Percentiles rank a stretch among this genome's conserved stretches.
phyloP scores from a whole-genome alignment of 2,329 filamentous ascomycete species.

The Fusarium pseudonygamai region DNA sequence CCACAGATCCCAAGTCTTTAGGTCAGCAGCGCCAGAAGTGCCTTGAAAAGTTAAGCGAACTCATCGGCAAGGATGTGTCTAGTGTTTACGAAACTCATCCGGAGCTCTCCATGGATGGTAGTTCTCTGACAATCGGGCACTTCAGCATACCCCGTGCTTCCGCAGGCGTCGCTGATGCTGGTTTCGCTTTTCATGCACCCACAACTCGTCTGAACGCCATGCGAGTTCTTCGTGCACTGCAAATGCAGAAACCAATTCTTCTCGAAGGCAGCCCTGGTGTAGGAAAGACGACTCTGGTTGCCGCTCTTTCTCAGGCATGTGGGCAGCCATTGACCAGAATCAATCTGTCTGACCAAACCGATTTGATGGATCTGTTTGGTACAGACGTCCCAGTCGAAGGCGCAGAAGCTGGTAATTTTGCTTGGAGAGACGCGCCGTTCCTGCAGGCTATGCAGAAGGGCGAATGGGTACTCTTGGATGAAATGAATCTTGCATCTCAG shows the following conservation, averaged over 20 bases:
- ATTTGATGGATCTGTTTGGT: constrained; percentile 96
- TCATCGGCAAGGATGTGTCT: constrained; percentile 71
- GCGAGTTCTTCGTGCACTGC: constrained; percentile 87
- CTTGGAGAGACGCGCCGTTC: constrained; percentile 96
- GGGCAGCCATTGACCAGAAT: constrained; percentile 89
- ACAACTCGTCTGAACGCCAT: constrained; percentile 92
- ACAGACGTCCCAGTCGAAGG: constrained; percentile 96
- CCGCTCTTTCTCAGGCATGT: constrained; percentile 81
- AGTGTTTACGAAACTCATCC: constrained; percentile 72
- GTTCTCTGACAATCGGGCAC: constrained; percentile 72
- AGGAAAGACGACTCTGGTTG: constrained; percentile 93
- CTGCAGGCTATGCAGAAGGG: constrained; percentile 95
- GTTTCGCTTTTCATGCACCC: constrained; percentile 79
- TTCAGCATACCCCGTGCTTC: constrained; percentile 71
- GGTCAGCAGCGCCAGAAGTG: constrained; percentile 77
- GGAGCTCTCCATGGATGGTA: constrained; percentile 62
- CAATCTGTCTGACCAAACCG: constrained; percentile 97
- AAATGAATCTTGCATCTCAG: constrained; percentile 98
- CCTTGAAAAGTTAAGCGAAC: constrained; percentile 73
- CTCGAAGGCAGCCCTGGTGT: constrained; percentile 98
- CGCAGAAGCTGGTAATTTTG: constrained; percentile 88
- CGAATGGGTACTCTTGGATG: constrained; percentile 95
- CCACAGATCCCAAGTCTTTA: constrained; percentile 75
- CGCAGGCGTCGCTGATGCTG: constrained; percentile 49
- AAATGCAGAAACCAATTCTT: constrained; percentile 89